A percentile compares a stretch with the other conserved stretches of the same genome.
These are phyloP conservation scores for Symmetrospora coprosmae DNA, from an alignment of 768 basidiomycete species.

Conservation along the genomic window DNA sequence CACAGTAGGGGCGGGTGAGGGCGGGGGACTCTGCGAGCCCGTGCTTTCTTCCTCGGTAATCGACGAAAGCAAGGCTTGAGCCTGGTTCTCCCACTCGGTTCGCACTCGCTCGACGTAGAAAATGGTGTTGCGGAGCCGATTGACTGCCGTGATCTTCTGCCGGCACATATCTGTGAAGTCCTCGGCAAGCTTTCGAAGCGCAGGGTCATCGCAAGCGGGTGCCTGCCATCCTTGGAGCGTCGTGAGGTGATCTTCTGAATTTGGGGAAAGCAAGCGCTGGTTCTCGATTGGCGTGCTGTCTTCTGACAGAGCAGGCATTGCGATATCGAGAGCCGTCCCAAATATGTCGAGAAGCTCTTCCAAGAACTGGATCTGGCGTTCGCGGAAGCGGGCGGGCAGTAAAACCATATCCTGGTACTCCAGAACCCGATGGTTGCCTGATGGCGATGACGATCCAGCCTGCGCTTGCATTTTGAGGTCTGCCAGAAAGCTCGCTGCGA, in stretches of 20 bases:
- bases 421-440: background rate
- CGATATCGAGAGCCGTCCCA: constrained; percentile 61
- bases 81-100: constrained; percentile 87
- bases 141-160: constrained; percentile 85
- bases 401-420: background rate
- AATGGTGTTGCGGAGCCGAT: constrained; percentile 92
- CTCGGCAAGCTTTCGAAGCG: constrained; percentile 63
- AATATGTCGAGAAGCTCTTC: constrained; percentile 79
- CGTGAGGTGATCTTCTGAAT: constrained; percentile 73
- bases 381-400: background rate
- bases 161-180: constrained; percentile 81
- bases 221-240: constrained; percentile 73
- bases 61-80: constrained; percentile 47
- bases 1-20: constrained; percentile 1
- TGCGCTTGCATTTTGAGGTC: constrained; percentile 25
- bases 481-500: constrained; percentile 61
- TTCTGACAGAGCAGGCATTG: constrained; percentile 76
- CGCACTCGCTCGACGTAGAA: constrained; percentile 92
- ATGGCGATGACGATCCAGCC: constrained; percentile 35
- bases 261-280: constrained; percentile 73
- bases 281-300: constrained; percentile 79
- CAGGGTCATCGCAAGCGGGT: constrained; percentile 70
- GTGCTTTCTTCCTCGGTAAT: constrained; percentile 40
- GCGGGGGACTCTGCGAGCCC: constrained; percentile 22
- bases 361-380: constrained; percentile 48